Evolutionary conservation across 2,329 filamentous ascomycete species (phyloP), one percentile per base, ranked within the genome.

Genomic region (Pseudogymnoascus sp.): DNA sequence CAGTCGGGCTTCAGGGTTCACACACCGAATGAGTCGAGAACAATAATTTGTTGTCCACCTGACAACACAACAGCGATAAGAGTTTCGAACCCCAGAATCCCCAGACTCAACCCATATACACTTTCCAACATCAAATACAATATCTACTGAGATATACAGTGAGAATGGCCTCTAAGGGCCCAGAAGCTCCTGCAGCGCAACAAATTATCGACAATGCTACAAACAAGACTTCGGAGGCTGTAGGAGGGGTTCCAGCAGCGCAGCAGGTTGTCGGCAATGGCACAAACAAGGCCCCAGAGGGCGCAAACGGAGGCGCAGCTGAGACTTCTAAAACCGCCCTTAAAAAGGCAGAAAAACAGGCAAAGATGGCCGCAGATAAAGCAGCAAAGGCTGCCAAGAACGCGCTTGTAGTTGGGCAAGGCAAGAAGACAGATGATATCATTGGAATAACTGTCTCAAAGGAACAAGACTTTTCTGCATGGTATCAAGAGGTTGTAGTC

Each of bases 401-500:
- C 39, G 66, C 76, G 1, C 71, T 85, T 60, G 76, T 81, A 27
- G 75, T 85, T 25, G 81, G 82, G 35, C 77, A 81, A 61, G 80
- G 80, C 69, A 85, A 85, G 77, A 85, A 85, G 76, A 70, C 77
- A 8, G 83, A 85, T 72, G 83, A 86, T 66, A 84, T 95, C 67
- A 95, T 94, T 70, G 92, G 92, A 67, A 96, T 97, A 71, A 94
- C 92, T 66, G 86, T 89, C 64, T 82, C 84, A 66, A 97, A 97
- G 78, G 81, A 88, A 58, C 88, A 90, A 58, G 91, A 97, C 78
- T 94, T 99, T 74, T 83, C 91, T 59, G 86, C 87, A 76, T 99
- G 94, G 94, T 99, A 99, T 78, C 91, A 96, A 78, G 93, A 99
- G 78, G 90, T 97, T 65, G 89, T 99, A 63, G 87, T 92, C 72